Conservation (phyloP, 176 grass and related monocot genomes). For the sorghum (Sorghum bicolor) region Sorghum_bicolor_NCBIv3 NC_012870.2:68927001-68927500, state of each 20-base stretch:
- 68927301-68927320: neutral
- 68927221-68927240: neutral
- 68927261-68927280: neutral
- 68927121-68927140: neutral
- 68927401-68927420: neutral
- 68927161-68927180: neutral
- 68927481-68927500: neutral
- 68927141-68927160: neutral
- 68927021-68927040: neutral
- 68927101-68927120: neutral
- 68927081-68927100: neutral
- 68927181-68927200: neutral
- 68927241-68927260: neutral
- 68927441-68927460: neutral
- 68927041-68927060: neutral
- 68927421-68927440: neutral
- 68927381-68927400: neutral
- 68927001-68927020: neutral
- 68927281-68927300: neutral
- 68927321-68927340: neutral
- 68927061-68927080: neutral
- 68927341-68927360: neutral
- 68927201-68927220: slow-evolving; percentile 2
- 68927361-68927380: neutral
- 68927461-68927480: neutral